phyloP scores from a whole-genome alignment of 768 basidiomycete species.

The Rhodotorula sphaerocarpa region DNA sequence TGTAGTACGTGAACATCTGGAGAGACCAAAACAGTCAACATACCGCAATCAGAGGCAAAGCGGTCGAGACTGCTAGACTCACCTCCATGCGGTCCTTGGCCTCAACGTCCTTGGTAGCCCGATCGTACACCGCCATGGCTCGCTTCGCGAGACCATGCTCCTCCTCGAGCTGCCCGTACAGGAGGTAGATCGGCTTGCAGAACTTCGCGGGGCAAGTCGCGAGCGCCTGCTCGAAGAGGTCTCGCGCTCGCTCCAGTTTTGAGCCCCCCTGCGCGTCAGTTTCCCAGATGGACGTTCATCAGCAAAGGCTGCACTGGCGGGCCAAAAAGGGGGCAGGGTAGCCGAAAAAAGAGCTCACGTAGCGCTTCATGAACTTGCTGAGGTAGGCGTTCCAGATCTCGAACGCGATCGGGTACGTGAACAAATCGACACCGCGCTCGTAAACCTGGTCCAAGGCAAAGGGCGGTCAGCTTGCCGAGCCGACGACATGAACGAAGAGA shows the following conservation, averaged over 20 bases:
- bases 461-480: neutral
- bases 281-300: neutral
- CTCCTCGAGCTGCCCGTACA: constrained; percentile 94
- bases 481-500: neutral
- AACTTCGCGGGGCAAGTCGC: constrained; percentile 93
- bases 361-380: constrained; percentile 92
- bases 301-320: neutral
- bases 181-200: constrained; percentile 86
- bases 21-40: neutral
- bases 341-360: constrained; percentile 56
- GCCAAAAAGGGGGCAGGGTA: too few species aligned
- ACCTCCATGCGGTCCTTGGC: constrained; percentile 94
- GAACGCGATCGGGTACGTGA: constrained; percentile 95
- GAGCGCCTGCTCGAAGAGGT: constrained; percentile 93
- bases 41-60: constrained; percentile 1
- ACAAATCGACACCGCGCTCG: constrained; percentile 91
- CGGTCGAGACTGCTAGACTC: constrained; percentile 32
- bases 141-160: constrained; percentile 90
- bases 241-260: constrained; percentile 90
- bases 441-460: too few species aligned
- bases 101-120: constrained; percentile 74
- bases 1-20: constrained; percentile 93
- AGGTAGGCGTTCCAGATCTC: constrained; percentile 99
- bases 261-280: constrained; percentile 60
- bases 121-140: constrained; percentile 90